These are phyloP conservation scores for Agmasoma carcini DNA, from an alignment of 371 early-diverging fungal genomes.

Conservation along the genomic window DNA sequence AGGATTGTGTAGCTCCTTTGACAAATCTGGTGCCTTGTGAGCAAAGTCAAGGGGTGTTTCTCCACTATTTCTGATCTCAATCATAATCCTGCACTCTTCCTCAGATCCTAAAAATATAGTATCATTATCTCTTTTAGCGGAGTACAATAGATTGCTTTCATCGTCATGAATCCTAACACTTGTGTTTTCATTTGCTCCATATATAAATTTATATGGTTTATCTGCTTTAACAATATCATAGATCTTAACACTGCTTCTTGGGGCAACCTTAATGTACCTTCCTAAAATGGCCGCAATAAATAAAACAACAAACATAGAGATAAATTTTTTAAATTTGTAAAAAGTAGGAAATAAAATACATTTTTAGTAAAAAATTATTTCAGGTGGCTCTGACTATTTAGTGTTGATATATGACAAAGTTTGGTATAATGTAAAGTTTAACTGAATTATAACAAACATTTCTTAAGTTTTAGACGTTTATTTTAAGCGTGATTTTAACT, in stretches of 20 bases:
- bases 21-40: conserved; percentile 31
- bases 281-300: conserved; percentile 11
- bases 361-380: no score
- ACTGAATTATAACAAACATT: no score
- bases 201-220: conserved; percentile 27
- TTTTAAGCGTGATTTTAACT: no score
- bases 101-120: conserved; percentile 4
- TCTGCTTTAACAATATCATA: conserved; percentile 18
- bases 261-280: conserved; percentile 26
- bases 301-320: conserved; percentile 6
- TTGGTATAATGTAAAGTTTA: no score
- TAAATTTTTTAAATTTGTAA: no score
- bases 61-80: conserved; percentile 21
- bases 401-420: no score
- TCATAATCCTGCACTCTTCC: conserved; percentile 8
- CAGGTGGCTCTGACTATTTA: no score
- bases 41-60: conserved; percentile 16
- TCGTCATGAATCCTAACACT: conserved; percentile 5
- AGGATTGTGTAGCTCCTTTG: conserved; percentile 19
- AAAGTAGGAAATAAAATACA: no score
- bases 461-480: no score
- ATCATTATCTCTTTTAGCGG: background rate
- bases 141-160: background rate
- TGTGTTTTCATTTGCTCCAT: conserved; percentile 4
- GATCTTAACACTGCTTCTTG: conserved; percentile 18